Evolutionary conservation across 805 yeast species (phyloP).

Genomic region (Hanseniaspora jakobsenii): DNA sequence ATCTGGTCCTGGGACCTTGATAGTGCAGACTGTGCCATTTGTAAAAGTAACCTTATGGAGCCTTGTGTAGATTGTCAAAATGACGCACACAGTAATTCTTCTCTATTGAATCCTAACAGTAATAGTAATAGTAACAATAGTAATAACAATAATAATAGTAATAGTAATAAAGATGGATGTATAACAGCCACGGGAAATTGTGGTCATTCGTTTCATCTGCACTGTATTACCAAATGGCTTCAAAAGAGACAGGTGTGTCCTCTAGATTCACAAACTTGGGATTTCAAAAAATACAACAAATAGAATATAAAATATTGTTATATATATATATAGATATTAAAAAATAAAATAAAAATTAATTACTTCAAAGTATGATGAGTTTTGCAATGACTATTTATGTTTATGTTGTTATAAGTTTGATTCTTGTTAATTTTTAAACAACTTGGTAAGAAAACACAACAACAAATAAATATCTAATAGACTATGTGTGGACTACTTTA

Average conservation of each 20-base stretch:
- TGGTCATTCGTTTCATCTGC: constrained; percentile 96
- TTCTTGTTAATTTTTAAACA: too few species aligned
- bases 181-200: constrained; percentile 96
- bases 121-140: not conserved
- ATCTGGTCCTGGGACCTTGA: constrained; percentile 98
- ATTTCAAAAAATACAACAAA: constrained; percentile 58
- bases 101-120: not conserved
- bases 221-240: constrained; percentile 92
- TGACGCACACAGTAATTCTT: constrained; percentile 29
- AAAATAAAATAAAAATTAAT: too few species aligned
- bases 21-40: constrained; percentile 93
- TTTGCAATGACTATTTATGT: too few species aligned
- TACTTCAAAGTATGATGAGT: too few species aligned
- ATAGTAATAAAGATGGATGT: constrained; percentile 57
- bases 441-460: too few species aligned
- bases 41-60: constrained; percentile 96
- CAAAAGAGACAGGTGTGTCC: constrained; percentile 95
- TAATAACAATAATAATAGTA: constrained; percentile 30
- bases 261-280: constrained; percentile 87
- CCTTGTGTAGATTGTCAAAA: constrained; percentile 96
- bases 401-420: too few species aligned
- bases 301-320: too few species aligned
- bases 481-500: too few species aligned
- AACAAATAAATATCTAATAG: too few species aligned
- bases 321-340: too few species aligned